Evolutionary conservation across 768 basidiomycete genomes (phyloP).

Genomic region (Pleurotus cornucopiae): DNA sequence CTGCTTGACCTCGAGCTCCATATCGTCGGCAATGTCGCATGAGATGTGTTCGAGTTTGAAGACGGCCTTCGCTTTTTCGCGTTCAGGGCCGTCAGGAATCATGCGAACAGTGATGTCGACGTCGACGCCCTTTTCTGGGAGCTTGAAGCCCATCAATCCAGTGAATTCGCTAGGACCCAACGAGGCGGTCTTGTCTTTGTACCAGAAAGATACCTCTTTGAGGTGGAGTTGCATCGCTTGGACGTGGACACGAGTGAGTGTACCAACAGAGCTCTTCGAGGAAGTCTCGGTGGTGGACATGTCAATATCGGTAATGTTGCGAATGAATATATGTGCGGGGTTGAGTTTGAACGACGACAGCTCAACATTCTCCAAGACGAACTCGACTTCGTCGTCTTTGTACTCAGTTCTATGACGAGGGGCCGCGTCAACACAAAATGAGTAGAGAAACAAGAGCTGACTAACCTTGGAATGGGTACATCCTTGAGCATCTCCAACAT

Average conservation of each 20-base stretch:
- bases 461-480: conserved; percentile 66
- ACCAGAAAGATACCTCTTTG: conserved; percentile 70
- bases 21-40: conserved; percentile 53
- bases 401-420: conserved; percentile 54
- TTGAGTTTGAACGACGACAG: conserved; percentile 63
- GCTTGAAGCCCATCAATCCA: conserved; percentile 55
- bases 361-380: conserved; percentile 72
- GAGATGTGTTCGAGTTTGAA: conserved; percentile 52
- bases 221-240: conserved; percentile 64
- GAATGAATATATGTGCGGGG: conserved; percentile 27
- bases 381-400: conserved; percentile 63
- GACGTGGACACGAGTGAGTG: conserved; percentile 60
- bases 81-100: conserved; percentile 49
- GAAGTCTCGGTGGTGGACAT: conserved; percentile 31
- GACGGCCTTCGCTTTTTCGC: conserved; percentile 44
- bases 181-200: conserved; percentile 53
- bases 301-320: conserved; percentile 31
- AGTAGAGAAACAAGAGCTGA: background rate
- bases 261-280: conserved; percentile 49
- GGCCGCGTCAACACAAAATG: background rate
- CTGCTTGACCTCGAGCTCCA: conserved; percentile 49
- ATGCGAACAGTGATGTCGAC: conserved; percentile 63
- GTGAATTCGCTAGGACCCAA: conserved; percentile 55
- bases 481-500: conserved; percentile 47
- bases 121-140: conserved; percentile 66